phyloP scores from a whole-genome alignment of 2,329 filamentous ascomycete genomes.

The Leptographium wingfieldii region DNA sequence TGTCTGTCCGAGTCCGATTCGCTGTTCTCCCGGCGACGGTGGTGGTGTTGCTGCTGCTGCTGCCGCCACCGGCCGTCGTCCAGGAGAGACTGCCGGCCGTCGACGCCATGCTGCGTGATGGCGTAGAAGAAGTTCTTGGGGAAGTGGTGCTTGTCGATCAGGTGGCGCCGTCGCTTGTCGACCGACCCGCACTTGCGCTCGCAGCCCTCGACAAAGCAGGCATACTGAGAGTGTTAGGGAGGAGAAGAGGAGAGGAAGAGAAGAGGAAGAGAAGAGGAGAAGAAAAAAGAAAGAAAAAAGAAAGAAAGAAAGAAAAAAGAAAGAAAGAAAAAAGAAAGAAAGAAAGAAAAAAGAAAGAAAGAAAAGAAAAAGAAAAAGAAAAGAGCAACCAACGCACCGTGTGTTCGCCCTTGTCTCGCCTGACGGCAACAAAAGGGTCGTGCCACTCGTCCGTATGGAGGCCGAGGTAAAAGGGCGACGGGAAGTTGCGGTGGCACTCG shows the following conservation, averaged over 20 bases:
- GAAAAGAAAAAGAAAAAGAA: not conserved
- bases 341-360: too few species aligned
- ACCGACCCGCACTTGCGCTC: slow-evolving; percentile 72
- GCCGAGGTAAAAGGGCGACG: slow-evolving; percentile 64
- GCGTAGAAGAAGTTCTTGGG: slow-evolving; percentile 81
- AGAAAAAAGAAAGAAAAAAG: not conserved
- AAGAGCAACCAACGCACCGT: slow-evolving; percentile 45
- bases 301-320: too few species aligned
- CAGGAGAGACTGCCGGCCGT: slow-evolving; percentile 69
- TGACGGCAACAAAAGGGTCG: slow-evolving; percentile 63
- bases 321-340: too few species aligned
- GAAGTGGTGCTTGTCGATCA: slow-evolving; percentile 91
- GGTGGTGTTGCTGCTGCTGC: not conserved
- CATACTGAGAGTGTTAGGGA: slow-evolving; percentile 41
- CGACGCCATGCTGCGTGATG: slow-evolving; percentile 80
- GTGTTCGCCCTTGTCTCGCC: slow-evolving; percentile 69
- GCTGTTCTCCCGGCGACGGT: not conserved
- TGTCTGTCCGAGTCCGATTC: not conserved
- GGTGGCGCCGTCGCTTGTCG: slow-evolving; percentile 73
- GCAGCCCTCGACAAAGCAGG: slow-evolving; percentile 82
- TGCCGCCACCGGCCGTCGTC: slow-evolving; percentile 31
- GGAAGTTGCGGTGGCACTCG: slow-evolving; percentile 79
- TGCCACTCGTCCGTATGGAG: slow-evolving; percentile 88
- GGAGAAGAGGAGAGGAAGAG: not conserved
- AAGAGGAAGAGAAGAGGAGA: not conserved